Base-by-base conservation (phyloP, 768 basidiomycete species). In the Mycena galericulata region DNA sequence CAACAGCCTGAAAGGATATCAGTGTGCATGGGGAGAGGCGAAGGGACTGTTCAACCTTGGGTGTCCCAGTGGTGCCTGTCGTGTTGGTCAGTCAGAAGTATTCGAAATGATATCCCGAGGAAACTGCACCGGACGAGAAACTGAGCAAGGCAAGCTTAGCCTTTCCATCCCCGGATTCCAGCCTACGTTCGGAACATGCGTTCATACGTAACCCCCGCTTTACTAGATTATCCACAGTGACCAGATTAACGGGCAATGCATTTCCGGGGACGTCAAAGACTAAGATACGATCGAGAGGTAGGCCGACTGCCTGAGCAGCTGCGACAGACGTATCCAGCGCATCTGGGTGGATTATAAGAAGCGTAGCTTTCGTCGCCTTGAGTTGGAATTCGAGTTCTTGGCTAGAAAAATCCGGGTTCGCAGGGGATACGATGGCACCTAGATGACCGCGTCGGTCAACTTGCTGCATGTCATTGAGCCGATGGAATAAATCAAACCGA, bases 91-190 rank as follows among this genome's bases (percentile, higher is more conserved):
- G 50, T 53, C 8, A n/a, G 38, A 22, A 55, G 18, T 18, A 41
- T 32, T 4, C 5, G 22, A 22, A 56, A n/a, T n/a, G n/a, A n/a
- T 18, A 18, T 27, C 12, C 20, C 7, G 24, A 22, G 32, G 34
- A 50, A 41, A 10, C 56, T 18, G 41, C 68, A 63, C 86, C 86
- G 24, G 91, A 92, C 0, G 91, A 92, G 74, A 93, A 93, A 74
- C 85, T 88, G 29, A 92, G 78, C 67, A 92, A 88, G 0, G 92
- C 92, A 17, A 93, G 74, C 74, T 91, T 93, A 14, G 85, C 89
- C 77, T 83, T 91, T 20, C 81, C 91, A 78, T 93, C 92, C 2
- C 90, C 89, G 0, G 83, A 82, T 4, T 67, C 75, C 45, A 93
- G 77, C 38, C 70, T 82, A 30, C 85, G 81, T 75, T 92, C 78